Evolutionary conservation across 2,329 filamentous ascomycete genomes (phyloP), one percentile per base, ranked within the genome.

Genomic region (Talaromyces sp.): DNA sequence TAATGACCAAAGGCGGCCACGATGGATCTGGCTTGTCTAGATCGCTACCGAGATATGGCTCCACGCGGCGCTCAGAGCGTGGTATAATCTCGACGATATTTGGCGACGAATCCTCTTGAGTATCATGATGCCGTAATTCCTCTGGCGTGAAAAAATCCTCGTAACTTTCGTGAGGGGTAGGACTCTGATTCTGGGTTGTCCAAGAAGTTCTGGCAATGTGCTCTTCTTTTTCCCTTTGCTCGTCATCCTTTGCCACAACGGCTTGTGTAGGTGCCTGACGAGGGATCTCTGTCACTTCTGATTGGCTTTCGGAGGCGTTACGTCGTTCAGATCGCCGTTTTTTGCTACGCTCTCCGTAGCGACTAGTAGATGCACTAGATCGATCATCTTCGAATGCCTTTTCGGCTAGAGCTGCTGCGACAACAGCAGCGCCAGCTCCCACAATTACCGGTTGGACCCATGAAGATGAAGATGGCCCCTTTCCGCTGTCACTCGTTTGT

Each of bases 1-100:
- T 85, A 16, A 88, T 76, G n/a, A 71, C 74, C 11, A 85, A 85
- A 22, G 87, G 81, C 19, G 76, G 73, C 75, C 79, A 83, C 16
- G 78, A 79, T 9, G 78, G 67, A 50, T 67, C 50, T 24, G 37
- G 37, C 27, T 57, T 33, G 19, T 61, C 61, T 31, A 49, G 56
- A 24, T 62, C 58, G 35, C 45, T 67, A 9, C 43, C 60, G 47
- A 63, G 19, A 22, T 73, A 69, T 47, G 60, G 68, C 19, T 64
- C 64, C 22, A 70, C 63, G 13, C 71, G 68, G 16, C 69, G 69
- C 47, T 75, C 73, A 57, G 68, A 72, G 16, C 72, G 69, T 14
- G 75, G 74, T 33, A 76, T 72, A 9, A 71, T 67, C 64, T 77
- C 74, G 37, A 76, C 63, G 10, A 77, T 74, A 19, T 57, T 39